phyloP scores from a whole-genome alignment of 2,329 filamentous ascomycete species.

The Cordyceps cicadae region DNA sequence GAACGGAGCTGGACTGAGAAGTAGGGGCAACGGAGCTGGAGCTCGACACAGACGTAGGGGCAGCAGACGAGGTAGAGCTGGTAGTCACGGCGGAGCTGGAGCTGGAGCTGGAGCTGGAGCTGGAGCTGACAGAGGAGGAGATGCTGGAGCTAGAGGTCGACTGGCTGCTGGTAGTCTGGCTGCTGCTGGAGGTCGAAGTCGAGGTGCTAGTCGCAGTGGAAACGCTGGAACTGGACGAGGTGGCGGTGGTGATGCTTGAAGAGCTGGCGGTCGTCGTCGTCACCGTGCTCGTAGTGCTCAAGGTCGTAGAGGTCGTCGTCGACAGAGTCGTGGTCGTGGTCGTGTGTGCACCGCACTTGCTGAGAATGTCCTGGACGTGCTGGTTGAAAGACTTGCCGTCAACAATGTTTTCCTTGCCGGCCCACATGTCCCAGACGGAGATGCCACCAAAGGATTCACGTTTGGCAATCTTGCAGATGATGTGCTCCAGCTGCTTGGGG shows the following conservation, averaged over 20 bases:
- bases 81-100: neutral
- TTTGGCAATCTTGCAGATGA: constrained; percentile 32
- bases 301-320: constrained; percentile 14
- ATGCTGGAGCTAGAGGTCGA: neutral
- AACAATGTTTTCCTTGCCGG: constrained; percentile 24
- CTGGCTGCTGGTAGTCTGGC: neutral
- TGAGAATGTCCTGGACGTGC: constrained; percentile 28
- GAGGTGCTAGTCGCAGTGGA: neutral
- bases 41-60: neutral
- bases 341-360: constrained; percentile 27
- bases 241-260: constrained; percentile 11
- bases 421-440: constrained; percentile 37
- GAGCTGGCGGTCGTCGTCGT: constrained; percentile 5
- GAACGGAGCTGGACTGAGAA: neutral
- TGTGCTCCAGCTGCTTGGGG: constrained; percentile 24
- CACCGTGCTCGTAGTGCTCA: constrained; percentile 1
- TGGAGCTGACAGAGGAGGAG: neutral
- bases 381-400: constrained; percentile 30
- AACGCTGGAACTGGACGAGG: constrained; percentile 9
- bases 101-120: neutral
- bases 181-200: neutral
- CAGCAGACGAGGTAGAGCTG: neutral
- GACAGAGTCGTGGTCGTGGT: constrained; percentile 12
- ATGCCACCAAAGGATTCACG: constrained; percentile 36
- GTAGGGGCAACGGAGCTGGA: neutral